Conservation (phyloP, 2,329 filamentous ascomycete genomes). For the Cercospora beticola region DNA sequence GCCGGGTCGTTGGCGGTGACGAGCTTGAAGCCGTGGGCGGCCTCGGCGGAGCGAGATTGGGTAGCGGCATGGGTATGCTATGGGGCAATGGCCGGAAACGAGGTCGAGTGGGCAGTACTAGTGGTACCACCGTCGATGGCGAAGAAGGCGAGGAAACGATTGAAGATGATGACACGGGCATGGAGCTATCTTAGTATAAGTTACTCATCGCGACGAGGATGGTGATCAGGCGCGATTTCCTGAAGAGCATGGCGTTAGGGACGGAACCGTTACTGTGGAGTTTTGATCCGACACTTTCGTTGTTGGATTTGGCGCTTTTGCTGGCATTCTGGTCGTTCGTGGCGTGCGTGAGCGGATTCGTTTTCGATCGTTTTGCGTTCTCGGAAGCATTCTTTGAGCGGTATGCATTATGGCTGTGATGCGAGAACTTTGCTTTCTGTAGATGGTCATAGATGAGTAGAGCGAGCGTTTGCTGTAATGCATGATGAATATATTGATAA, state of each 20-base stretch:
- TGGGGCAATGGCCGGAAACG: constrained; percentile 45
- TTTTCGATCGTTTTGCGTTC: background rate
- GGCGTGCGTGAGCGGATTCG: background rate
- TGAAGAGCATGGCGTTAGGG: background rate
- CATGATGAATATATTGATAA: background rate
- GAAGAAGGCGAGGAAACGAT: constrained; percentile 38
- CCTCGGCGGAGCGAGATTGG: constrained; percentile 51
- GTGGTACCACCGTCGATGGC: constrained; percentile 45
- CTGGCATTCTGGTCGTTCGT: background rate
- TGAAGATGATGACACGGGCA: constrained; percentile 36
- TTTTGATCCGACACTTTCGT: background rate
- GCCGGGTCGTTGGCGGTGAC: constrained; percentile 84
- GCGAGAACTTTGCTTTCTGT: background rate
- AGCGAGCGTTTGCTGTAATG: background rate
- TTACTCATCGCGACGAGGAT: constrained; percentile 1
- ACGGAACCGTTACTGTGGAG: background rate
- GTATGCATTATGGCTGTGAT: background rate
- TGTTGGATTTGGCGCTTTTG: background rate
- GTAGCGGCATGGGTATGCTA: constrained; percentile 38
- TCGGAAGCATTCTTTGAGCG: background rate
- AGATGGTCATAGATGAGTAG: background rate
- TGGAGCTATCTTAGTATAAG: constrained; percentile 33
- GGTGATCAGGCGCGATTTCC: background rate
- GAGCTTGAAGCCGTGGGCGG: constrained; percentile 67
- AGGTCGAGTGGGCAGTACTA: constrained; percentile 44